Conservation (phyloP, 1,284 basidiomycete genomes). For the Moesziomyces sp. region DNA sequence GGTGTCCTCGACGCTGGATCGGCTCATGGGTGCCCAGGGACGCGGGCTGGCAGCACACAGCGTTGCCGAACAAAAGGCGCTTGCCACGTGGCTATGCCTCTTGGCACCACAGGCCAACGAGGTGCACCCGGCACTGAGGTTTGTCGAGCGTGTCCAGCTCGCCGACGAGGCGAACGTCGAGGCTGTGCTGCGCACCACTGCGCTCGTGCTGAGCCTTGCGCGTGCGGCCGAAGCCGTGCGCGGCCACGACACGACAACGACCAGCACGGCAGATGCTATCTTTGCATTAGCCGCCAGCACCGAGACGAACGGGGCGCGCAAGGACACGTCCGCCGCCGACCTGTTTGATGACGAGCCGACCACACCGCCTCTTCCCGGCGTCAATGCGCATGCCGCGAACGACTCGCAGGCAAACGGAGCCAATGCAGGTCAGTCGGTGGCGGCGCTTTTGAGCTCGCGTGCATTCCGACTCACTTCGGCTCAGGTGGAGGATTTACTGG, state of each 20-base stretch:
- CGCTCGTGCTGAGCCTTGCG: constrained; percentile 5
- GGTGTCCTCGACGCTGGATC: not conserved
- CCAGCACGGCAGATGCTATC: too few species aligned
- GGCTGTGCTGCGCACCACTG: constrained; percentile 1
- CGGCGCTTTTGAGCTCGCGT: not conserved
- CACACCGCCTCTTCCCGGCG: constrained; percentile 15
- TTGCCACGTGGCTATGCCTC: constrained; percentile 20
- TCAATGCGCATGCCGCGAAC: not conserved
- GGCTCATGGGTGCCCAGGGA: not conserved
- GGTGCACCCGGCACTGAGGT: constrained; percentile 4
- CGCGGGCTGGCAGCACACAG: not conserved
- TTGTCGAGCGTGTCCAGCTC: constrained; percentile 14
- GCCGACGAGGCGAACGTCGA: constrained; percentile 14
- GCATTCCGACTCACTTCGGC: not conserved
- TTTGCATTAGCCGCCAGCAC: too few species aligned
- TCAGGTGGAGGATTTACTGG: not conserved
- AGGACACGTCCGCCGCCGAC: constrained; percentile 6
- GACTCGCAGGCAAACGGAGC: not conserved
- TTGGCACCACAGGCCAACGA: not conserved
- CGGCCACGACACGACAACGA: not conserved
- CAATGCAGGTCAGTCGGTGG: not conserved
- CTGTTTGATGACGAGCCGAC: constrained; percentile 37
- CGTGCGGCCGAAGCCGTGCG: constrained; percentile 8
- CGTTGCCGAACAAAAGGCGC: constrained; percentile 18
- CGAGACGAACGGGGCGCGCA: not conserved